Evolutionary conservation across 495 filamentous ascomycete species (phyloP), one percentile per base, ranked within the genome.

Genomic region (Pseudoneurospora amorphoporcata): DNA sequence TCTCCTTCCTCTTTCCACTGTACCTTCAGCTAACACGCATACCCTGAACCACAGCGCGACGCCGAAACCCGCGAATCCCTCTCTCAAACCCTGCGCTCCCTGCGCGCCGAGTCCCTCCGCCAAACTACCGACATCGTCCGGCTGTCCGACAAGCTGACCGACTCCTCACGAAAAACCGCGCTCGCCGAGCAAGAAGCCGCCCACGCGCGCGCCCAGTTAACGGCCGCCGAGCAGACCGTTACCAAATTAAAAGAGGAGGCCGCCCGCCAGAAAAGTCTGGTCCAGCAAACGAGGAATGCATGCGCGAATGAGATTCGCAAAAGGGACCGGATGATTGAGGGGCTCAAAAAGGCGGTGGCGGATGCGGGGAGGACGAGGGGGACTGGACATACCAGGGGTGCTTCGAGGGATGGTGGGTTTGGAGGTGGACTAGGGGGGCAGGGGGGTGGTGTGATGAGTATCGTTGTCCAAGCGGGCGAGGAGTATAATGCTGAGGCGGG

Each of bases 251-350:
- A 92, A 73, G 94, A 97, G 38, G 93, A 98, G 77, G 86, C 93
- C 65, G 87, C 87, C 42, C 88, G 92, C 37, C 87, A 93, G 78
- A 96, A 94, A 79, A 87, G 87, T 0, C 86, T 90, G 9, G 86
- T 97, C 1, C 86, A 88, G 42, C 95, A 98, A 78, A 92, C 96
- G 14, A 87, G 94, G 53, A 87, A 90, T 6, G 90, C 95, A 76
- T 97, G 93, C 80, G 92, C 93, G 40, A 98, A 94, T 77, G 95
- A 99, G 76, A 87, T 98, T 14, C 90, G 95, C 72, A 95, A 97
- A 77, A 89, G 95, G 12, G 95, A 99, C 76, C 84, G 93, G 58
- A 92, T 97, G 82, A 89, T 98, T 70, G 90, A 94, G 76, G 89
- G 90, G 70, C 82, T 99, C 76, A 98, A 97, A 83, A 90, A 90